Percentiles rank a stretch among this genome's conserved stretches.
Evolutionary conservation across 495 filamentous ascomycete species (phyloP).

Genomic region (Aspergillus carlsbadensis): DNA sequence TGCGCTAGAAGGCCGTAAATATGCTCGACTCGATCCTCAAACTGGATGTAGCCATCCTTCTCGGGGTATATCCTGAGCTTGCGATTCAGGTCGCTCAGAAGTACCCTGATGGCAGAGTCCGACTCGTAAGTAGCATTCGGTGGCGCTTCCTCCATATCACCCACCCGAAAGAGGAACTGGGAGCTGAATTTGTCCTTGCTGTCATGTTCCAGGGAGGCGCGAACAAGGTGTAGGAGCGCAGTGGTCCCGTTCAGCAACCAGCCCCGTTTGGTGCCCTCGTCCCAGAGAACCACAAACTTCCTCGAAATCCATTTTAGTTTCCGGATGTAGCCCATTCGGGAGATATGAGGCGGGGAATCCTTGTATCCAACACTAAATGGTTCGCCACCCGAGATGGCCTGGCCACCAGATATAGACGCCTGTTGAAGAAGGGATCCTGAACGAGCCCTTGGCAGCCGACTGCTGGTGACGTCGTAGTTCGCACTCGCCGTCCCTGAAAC

Average conservation of each 20-base stretch:
- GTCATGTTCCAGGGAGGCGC: slow-evolving; percentile 25
- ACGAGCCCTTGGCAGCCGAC: neutral
- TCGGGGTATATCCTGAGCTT: slow-evolving; percentile 22
- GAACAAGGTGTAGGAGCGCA: slow-evolving; percentile 32
- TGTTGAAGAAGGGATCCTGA: neutral
- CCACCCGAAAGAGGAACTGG: slow-evolving; percentile 7
- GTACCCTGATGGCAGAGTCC: slow-evolving; percentile 15
- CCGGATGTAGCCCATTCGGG: neutral
- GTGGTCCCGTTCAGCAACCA: slow-evolving; percentile 35
- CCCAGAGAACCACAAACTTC: slow-evolving; percentile 31
- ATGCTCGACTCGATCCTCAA: slow-evolving; percentile 21
- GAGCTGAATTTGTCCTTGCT: slow-evolving; percentile 18
- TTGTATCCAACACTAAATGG: slow-evolving; percentile 5
- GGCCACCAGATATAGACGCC: neutral
- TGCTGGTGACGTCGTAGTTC: neutral
- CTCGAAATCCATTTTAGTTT: slow-evolving; percentile 25
- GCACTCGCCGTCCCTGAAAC: neutral
- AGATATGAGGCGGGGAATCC: slow-evolving; percentile 1
- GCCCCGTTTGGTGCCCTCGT: slow-evolving; percentile 26
- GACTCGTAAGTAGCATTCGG: neutral
- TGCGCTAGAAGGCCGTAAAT: slow-evolving; percentile 24
- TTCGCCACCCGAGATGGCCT: slow-evolving; percentile 2
- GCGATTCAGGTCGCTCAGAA: slow-evolving; percentile 19
- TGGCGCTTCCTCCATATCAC: neutral
- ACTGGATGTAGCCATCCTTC: neutral